Conservation (phyloP, 352 stramenopile species). For the Phytophthora citricola region DNA sequence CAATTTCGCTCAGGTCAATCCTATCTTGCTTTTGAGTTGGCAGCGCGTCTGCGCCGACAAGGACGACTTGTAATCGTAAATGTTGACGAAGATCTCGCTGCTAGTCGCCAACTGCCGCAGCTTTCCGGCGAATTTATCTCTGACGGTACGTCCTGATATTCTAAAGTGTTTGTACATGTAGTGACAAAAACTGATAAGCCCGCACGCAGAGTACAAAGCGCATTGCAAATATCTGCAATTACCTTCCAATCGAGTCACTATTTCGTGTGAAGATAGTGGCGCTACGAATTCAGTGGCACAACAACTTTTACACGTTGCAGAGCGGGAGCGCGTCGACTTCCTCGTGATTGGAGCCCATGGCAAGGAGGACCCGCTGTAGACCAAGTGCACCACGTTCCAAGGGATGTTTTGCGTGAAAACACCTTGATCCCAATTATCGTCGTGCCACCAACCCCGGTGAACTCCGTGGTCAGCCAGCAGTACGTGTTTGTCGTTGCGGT, state of each 20-base stretch:
- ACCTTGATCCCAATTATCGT: slow-evolving; percentile 43
- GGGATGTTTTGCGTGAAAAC: slow-evolving; percentile 43
- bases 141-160: slow-evolving; percentile 37
- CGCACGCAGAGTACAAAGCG: slow-evolving; percentile 70
- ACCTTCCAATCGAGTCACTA: slow-evolving; percentile 45
- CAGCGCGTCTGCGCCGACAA: slow-evolving; percentile 52
- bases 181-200: too few species aligned
- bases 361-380: slow-evolving; percentile 63
- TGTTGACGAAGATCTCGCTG: slow-evolving; percentile 52
- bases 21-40: slow-evolving; percentile 64
- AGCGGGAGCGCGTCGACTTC: slow-evolving; percentile 45
- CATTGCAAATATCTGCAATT: slow-evolving; percentile 53
- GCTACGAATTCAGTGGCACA: slow-evolving; percentile 34
- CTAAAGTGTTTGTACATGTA: too few species aligned
- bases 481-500: slow-evolving; percentile 68
- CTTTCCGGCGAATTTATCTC: slow-evolving; percentile 69
- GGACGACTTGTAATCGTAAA: slow-evolving; percentile 52
- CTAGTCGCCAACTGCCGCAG: slow-evolving; percentile 59
- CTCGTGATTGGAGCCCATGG: slow-evolving; percentile 63
- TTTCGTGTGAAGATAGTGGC: slow-evolving; percentile 37
- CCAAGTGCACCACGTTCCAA: slow-evolving; percentile 65
- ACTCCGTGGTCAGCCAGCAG: slow-evolving; percentile 44
- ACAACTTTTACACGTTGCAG: slow-evolving; percentile 44
- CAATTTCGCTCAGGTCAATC: slow-evolving; percentile 50
- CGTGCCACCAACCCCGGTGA: slow-evolving; percentile 58